Base-by-base conservation (phyloP, 208 protist species). In the Vickermania spadyakhi region DNA sequence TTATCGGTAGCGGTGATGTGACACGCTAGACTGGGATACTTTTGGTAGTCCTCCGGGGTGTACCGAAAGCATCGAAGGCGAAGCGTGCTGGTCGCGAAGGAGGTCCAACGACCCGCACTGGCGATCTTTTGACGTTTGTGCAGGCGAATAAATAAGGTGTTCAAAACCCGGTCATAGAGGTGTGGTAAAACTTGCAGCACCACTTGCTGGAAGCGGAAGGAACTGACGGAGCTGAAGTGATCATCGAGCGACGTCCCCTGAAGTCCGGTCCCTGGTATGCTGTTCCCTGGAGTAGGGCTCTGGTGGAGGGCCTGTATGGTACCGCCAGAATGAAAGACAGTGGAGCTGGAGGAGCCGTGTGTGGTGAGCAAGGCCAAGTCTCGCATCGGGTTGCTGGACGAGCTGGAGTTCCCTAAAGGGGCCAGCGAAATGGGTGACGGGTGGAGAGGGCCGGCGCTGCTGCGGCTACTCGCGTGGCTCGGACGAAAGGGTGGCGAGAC, bases 11-110 rank as follows among this genome's bases (percentile, higher is more conserved):
- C 4, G 28, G 25, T 28, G 18, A 59, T 41, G 36, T n/a, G 26
- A 11, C 29, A 14, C 7, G 7, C 55, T 5, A 59, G 55, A 36
- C 55, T 36, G n/a, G 55, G 55, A 5, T 51, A 22, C 25, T 23
- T 18, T 28, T 31, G n/a, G 14, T 59, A 59, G 55, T 59, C 55
- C 22, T 36, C 55, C 55, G 22, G 5, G 4, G 3, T 14, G 25
- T 59, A 59, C 22, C n/a, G 21, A 31, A 59, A 59, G 55, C n/a
- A 59, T 28, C 18, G 36, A 7, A 45, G 36, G 11, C 18, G 36
- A 18, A 45, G 36, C 11, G 36, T 18, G 7, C 11, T 45, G 36
- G 36, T n/a, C 11, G 36, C 36, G 18, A 45, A 45, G 36, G 36
- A n/a, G 36, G 18, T 45, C 36, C 36, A 45, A n/a, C 36, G 7